These are phyloP conservation scores for Terfezia boudieri DNA, from an alignment of 495 filamentous ascomycete species.

Conservation along the genomic window DNA sequence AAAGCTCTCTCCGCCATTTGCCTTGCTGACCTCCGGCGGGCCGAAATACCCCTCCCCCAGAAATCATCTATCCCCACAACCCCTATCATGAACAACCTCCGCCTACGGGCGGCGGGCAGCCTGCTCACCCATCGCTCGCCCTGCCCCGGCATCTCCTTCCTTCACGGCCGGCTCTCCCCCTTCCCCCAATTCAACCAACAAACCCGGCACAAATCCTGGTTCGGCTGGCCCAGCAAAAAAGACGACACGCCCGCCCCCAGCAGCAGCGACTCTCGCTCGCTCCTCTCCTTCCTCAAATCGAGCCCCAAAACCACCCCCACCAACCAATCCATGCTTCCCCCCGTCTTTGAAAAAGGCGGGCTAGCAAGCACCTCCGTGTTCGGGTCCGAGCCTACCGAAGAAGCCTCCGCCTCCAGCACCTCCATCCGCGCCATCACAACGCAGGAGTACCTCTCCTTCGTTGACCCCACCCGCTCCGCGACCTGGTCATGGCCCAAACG, in stretches of 20 bases:
- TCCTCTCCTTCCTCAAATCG: slow-evolving; percentile 3
- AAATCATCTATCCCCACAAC: no score
- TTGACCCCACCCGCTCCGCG: slow-evolving; percentile 9
- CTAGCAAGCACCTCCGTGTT: slow-evolving; percentile 35
- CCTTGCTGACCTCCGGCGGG: no score
- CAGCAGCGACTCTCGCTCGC: background rate
- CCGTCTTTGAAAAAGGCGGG: slow-evolving; percentile 3
- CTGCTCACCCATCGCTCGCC: slow-evolving; percentile 3
- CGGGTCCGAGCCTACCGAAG: slow-evolving; percentile 27
- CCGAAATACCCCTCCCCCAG: background rate
- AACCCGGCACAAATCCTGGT: slow-evolving; percentile 7
- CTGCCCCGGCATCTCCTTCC: background rate
- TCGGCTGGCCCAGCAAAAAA: slow-evolving; percentile 4
- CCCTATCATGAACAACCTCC: background rate
- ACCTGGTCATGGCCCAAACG: slow-evolving; percentile 15
- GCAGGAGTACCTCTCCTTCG: slow-evolving; percentile 2
- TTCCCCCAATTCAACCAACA: background rate
- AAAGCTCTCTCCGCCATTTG: no score
- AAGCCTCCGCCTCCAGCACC: slow-evolving; percentile 20
- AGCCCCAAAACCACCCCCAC: background rate
- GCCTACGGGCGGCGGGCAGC: background rate
- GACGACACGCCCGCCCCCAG: background rate
- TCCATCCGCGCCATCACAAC: background rate
- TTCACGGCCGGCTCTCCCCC: slow-evolving; percentile 1
- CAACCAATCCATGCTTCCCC: background rate